Percentiles rank a stretch among this genome's conserved stretches.
phyloP scores from a whole-genome alignment of 352 stramenopile species.

The Phytophthora multivora region DNA sequence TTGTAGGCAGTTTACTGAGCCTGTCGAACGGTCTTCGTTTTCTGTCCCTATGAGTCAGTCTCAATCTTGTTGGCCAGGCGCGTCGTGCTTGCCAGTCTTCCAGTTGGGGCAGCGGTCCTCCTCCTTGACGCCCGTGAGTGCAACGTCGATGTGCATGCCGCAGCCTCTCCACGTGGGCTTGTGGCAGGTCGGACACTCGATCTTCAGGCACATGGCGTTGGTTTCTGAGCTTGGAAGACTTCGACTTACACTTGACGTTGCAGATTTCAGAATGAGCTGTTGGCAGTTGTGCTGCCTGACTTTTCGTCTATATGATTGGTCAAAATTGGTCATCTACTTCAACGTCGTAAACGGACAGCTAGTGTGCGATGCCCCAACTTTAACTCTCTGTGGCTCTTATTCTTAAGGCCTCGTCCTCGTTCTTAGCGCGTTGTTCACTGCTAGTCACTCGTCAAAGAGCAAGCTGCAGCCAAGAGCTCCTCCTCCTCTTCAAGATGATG shows the following conservation, averaged over 20 bases:
- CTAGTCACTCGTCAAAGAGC: constrained; percentile 10
- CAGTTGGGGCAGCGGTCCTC: constrained; percentile 56
- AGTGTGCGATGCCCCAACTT: constrained; percentile 1
- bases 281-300: constrained; percentile 2
- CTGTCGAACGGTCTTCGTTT: not conserved
- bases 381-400: constrained; percentile 10
- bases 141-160: constrained; percentile 58
- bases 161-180: constrained; percentile 70
- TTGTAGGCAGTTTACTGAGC: not conserved
- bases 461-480: constrained; percentile 1
- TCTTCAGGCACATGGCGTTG: constrained; percentile 56
- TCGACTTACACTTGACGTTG: constrained; percentile 10
- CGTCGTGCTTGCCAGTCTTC: constrained; percentile 61
- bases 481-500: constrained; percentile 8
- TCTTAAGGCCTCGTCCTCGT: constrained; percentile 8
- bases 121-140: constrained; percentile 51
- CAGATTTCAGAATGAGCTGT: constrained; percentile 19
- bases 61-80: not conserved
- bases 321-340: not conserved
- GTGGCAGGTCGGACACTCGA: constrained; percentile 62
- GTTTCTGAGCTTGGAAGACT: not conserved
- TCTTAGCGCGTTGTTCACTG: not conserved
- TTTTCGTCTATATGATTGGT: too few relatives aligned
- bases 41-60: constrained; percentile 13
- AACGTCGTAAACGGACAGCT: constrained; percentile 2